Evolutionary conservation across 2,329 filamentous ascomycete species (phyloP).

Genomic region (Graphilbum sp.): DNA sequence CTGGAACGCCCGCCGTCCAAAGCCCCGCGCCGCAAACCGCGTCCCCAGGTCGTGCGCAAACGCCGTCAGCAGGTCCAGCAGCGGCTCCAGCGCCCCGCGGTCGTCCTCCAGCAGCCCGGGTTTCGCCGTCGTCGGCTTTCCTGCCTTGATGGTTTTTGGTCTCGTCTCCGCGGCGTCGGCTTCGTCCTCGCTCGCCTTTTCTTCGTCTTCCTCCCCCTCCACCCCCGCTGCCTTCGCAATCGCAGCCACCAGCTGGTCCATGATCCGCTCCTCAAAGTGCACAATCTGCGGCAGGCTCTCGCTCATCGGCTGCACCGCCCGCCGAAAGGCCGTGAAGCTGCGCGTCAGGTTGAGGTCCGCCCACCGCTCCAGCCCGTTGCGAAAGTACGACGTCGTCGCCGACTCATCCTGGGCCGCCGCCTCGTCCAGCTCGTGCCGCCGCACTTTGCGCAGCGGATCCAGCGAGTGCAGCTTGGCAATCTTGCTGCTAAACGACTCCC

Average conservation of each 20-base stretch:
- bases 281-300: constrained; percentile 87
- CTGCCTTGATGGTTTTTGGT: not conserved
- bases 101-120: constrained; percentile 14
- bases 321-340: constrained; percentile 61
- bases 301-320: constrained; percentile 58
- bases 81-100: constrained; percentile 64
- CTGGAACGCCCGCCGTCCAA: constrained; percentile 61
- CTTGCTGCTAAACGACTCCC: constrained; percentile 80
- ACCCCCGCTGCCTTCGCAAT: constrained; percentile 40
- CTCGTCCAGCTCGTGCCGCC: constrained; percentile 61
- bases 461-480: constrained; percentile 78
- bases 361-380: constrained; percentile 73
- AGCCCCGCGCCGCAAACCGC: constrained; percentile 57
- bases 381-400: constrained; percentile 72
- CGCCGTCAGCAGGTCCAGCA: constrained; percentile 76
- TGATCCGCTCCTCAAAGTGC: constrained; percentile 75
- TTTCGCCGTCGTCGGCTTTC: not conserved
- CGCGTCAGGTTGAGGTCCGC: constrained; percentile 78
- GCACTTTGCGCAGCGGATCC: constrained; percentile 80
- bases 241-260: constrained; percentile 57
- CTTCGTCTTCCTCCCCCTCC: not conserved
- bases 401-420: constrained; percentile 49
- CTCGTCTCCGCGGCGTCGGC: not conserved
- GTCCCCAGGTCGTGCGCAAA: constrained; percentile 87
- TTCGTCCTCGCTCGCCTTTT: too few species aligned